Conservation (phyloP, 495 filamentous ascomycete genomes). For the Venustampulla echinocandica region DNA sequence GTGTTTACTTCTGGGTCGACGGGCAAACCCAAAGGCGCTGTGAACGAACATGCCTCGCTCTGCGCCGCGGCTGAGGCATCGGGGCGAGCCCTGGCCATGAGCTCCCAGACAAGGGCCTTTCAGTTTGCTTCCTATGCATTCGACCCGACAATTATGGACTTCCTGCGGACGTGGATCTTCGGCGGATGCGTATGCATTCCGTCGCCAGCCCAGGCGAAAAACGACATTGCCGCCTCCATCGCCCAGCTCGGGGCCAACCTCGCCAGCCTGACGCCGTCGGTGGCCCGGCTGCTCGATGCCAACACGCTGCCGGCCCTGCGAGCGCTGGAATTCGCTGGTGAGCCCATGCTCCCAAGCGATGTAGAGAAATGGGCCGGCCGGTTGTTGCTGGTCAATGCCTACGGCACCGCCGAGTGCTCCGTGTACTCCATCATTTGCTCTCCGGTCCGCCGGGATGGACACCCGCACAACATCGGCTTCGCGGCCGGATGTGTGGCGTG, state of each 20-base stretch:
- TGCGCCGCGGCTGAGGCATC: constrained; percentile 35
- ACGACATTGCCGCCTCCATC: not conserved
- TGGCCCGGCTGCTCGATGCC: not conserved
- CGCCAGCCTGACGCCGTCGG: not conserved
- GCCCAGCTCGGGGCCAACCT: not conserved
- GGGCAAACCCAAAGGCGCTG: constrained; percentile 41
- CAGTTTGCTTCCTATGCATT: not conserved
- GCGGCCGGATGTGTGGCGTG: no score
- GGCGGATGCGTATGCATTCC: not conserved
- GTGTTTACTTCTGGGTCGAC: constrained; percentile 54
- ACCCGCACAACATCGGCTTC: no score
- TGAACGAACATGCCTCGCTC: constrained; percentile 36
- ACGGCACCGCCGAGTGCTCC: no score
- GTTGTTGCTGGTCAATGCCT: no score
- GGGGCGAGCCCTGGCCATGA: constrained; percentile 38
- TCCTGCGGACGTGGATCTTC: not conserved
- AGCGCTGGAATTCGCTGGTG: not conserved
- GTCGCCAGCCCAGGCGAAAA: not conserved
- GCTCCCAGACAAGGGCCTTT: constrained; percentile 15
- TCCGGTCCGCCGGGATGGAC: no score
- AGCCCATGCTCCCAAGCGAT: not conserved
- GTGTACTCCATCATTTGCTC: no score
- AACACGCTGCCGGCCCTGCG: not conserved
- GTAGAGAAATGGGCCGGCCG: not conserved
- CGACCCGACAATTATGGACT: not conserved